Evolutionary conservation across 139 green algal species (phyloP).

Genomic region (Pleodorina starrii): DNA sequence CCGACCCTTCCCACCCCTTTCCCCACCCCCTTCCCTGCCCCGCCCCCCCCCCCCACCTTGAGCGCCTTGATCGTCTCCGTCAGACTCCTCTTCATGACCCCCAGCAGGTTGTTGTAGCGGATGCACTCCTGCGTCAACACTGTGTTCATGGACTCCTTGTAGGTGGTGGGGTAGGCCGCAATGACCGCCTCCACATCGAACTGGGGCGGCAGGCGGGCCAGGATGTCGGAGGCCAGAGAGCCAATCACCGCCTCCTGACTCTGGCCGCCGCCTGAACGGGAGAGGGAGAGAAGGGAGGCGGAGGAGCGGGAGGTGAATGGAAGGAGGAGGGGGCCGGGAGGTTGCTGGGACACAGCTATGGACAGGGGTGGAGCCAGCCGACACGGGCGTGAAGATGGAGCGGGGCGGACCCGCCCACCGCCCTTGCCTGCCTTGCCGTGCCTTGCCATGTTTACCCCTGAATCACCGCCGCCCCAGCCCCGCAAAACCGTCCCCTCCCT

Average conservation of each 20-base stretch:
- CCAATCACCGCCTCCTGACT: slow-evolving; percentile 73
- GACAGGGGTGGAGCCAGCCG: slow-evolving; percentile 44
- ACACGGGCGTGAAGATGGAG: too few species aligned
- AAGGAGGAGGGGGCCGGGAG: not conserved
- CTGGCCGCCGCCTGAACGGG: slow-evolving; percentile 40
- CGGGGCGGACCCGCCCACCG: too few species aligned
- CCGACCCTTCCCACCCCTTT: not conserved
- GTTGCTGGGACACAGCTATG: not conserved
- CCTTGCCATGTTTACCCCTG: too few species aligned
- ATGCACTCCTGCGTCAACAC: slow-evolving; percentile 80
- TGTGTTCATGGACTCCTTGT: slow-evolving; percentile 93
- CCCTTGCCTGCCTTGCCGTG: too few species aligned
- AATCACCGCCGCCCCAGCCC: too few species aligned
- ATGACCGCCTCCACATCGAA: slow-evolving; percentile 83
- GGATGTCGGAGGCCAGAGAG: slow-evolving; percentile 67
- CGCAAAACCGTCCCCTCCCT: too few species aligned
- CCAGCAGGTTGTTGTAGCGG: slow-evolving; percentile 83
- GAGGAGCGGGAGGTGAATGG: not conserved
- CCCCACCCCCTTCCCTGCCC: not conserved
- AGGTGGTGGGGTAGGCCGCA: slow-evolving; percentile 79
- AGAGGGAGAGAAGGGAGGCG: not conserved
- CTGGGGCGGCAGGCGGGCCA: slow-evolving; percentile 58
- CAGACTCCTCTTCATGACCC: slow-evolving; percentile 73
- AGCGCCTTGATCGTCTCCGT: slow-evolving; percentile 73
- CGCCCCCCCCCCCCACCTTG: slow-evolving; percentile 52